Base-by-base conservation (phyloP, 2,329 filamentous ascomycete species). In the Decorospora gaudefroyi region DNA sequence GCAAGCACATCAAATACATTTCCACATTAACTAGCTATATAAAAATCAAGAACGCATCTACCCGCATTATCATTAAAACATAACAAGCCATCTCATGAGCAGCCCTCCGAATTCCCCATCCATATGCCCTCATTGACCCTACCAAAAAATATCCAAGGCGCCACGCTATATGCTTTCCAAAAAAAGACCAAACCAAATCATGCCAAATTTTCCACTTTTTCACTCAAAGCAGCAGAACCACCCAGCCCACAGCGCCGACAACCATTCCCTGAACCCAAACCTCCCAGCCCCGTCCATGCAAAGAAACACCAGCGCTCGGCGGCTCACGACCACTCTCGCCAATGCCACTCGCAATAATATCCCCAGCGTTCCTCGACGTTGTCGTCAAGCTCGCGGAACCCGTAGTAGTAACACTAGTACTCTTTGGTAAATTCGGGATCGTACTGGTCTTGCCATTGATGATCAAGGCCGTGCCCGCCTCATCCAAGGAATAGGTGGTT, bases 391-490 rank as follows among this genome's bases (percentile, higher is more conserved):
- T 46, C 8, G 16, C 15, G 6, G 49, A 54, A 6, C 19, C 18
- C 3, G 62, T 68, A 0, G 58, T 53, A 6, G 44, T 62, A 7
- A 62, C 63, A 37, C 53, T 64, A 16, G 60, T 66, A 21, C 53
- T 63, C 19, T 61, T 62, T 0, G 64, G 64, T 4, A 42, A 31
- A 2, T 36, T 58, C 0, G 58, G 49, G 6, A 69, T 49, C 4
- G 46, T 55, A 31, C 64, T 67, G 12, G 66, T 68, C 18, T 57
- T 55, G 0, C 65, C 66, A n/a, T 70, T 61, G 13, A 69, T 46
- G 3, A 70, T 34, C 2, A 69, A 33, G 11, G 59, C 63, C 1
- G 64, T 67, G 10, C 64, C 63, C 5, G 50, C 40, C 1, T 42
- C 16, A 23, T 59, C 60, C 3, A 69, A 51, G 6, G 52, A 59